Base-by-base conservation (phyloP, 441 rosid genomes). In the Euphorbia schlechtendalii region DNA sequence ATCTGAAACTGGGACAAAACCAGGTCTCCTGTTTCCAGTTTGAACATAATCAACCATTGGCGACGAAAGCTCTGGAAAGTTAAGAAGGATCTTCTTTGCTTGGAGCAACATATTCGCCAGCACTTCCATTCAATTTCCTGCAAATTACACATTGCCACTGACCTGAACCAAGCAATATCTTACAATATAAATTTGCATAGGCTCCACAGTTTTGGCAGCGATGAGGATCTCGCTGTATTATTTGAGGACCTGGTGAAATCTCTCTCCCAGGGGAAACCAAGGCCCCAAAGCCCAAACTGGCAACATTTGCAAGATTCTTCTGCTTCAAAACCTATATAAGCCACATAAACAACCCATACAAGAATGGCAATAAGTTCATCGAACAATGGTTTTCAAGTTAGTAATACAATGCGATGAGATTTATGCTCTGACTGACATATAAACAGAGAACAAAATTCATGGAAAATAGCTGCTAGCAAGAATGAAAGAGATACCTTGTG, bases 81-180 rank as follows among this genome's bases (percentile, higher is more conserved):
- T 82, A 62, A 72, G 71, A 57, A 91, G 85, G 64, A n/a, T 91
- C 96, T 65, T 87, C 86, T 75, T 84, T 87, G 79, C 77, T 80
- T 18, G 90, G 66, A 76, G 94, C 92, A 48, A 86, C 74, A 65
- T 94, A 94, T 77, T 90, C 99, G 59, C 96, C 96, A 77, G 75
- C 84, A 78, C 98, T 94, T 54, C 80, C 89, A 77, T 91, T 87
- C 77, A 94, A 62, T 55, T 69, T 79, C 71, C 72, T 60, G 77
- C 96, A 94, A 67, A 94, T 79, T 49, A 91, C 83, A 58, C 98
- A 94, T 70, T 91, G 96, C 99, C 96, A 94, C 70, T 94, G 96
- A 65, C 98, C 99, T 24, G 96, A 91, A 61, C 96, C 87, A 71
- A 91, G 78, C 71, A 94, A 77, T 68, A 91, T 82, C 70, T 86